These are phyloP conservation scores for Exophiala sp. DNA, from an alignment of 2,329 filamentous ascomycete genomes.

Conservation along the genomic window DNA sequence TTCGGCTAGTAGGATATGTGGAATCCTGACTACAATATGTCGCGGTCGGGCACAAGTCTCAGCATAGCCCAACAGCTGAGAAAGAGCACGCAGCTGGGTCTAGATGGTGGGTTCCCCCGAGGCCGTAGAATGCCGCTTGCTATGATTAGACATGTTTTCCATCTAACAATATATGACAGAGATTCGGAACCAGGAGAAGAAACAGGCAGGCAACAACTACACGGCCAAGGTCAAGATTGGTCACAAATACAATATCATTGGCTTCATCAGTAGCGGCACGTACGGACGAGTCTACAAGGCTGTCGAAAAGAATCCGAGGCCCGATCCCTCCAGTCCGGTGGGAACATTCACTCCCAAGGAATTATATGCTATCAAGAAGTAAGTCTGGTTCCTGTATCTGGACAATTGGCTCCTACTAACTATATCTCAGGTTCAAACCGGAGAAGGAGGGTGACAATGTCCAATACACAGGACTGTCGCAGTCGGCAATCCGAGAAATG, in stretches of 20 bases:
- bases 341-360: slow-evolving; percentile 42
- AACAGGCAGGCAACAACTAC: slow-evolving; percentile 47
- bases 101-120: slow-evolving; percentile 23
- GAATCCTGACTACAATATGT: slow-evolving; percentile 19
- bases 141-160: not conserved
- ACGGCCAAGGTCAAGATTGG: slow-evolving; percentile 75
- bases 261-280: slow-evolving; percentile 96
- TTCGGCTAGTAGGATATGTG: not conserved
- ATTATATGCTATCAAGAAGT: slow-evolving; percentile 98
- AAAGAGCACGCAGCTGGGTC: slow-evolving; percentile 19
- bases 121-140: no score
- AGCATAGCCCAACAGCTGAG: slow-evolving; percentile 25
- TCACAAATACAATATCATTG: slow-evolving; percentile 87
- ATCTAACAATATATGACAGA: slow-evolving; percentile 5
- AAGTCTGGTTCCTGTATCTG: slow-evolving; percentile 28
- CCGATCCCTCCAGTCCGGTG: slow-evolving; percentile 21
- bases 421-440: slow-evolving; percentile 63
- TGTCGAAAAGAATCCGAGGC: slow-evolving; percentile 63
- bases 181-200: slow-evolving; percentile 28
- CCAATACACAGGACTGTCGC: slow-evolving; percentile 94
- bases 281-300: slow-evolving; percentile 99
- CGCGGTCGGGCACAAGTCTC: slow-evolving; percentile 21
- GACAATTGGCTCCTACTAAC: not conserved
- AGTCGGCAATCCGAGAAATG: slow-evolving; percentile 96
- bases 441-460: slow-evolving; percentile 95